Evolutionary conservation across 495 filamentous ascomycete species (phyloP).

Genomic region (Daldinia grandis): DNA sequence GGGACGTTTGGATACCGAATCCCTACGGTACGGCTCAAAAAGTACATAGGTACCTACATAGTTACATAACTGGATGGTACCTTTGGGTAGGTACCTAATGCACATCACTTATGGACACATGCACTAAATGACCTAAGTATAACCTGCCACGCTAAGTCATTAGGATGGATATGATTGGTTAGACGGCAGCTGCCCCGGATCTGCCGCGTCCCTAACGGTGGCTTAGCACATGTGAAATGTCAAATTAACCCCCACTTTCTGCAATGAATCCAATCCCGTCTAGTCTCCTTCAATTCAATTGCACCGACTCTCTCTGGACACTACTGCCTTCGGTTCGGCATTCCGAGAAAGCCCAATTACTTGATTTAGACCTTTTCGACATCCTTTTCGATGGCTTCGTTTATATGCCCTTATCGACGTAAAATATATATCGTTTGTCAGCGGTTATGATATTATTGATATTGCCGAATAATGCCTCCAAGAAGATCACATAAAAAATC

Average conservation of each 20-base stretch:
- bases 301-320: slow-evolving; percentile 6
- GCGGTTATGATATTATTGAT: slow-evolving; percentile 31
- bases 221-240: slow-evolving; percentile 34
- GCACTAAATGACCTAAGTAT: too few species aligned
- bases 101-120: not conserved
- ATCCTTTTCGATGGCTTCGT: slow-evolving; percentile 41
- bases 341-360: slow-evolving; percentile 14
- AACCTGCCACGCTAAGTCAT: not conserved
- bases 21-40: too few species aligned
- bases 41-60: too few species aligned
- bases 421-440: slow-evolving; percentile 7
- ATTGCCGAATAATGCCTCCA: slow-evolving; percentile 56
- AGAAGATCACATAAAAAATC: slow-evolving; percentile 71
- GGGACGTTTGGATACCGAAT: slow-evolving; percentile 19
- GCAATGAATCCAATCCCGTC: slow-evolving; percentile 13
- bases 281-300: not conserved
- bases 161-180: slow-evolving; percentile 16
- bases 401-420: slow-evolving; percentile 31
- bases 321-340: slow-evolving; percentile 4
- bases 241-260: slow-evolving; percentile 9
- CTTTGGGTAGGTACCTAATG: not conserved
- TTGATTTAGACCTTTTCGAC: slow-evolving; percentile 7
- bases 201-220: slow-evolving; percentile 28
- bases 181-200: slow-evolving; percentile 22
- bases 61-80: too few species aligned